Evolutionary conservation across 2,329 filamentous ascomycete genomes (phyloP), one percentile per base, ranked within the genome.

Genomic region (Exophiala xenobiotica): DNA sequence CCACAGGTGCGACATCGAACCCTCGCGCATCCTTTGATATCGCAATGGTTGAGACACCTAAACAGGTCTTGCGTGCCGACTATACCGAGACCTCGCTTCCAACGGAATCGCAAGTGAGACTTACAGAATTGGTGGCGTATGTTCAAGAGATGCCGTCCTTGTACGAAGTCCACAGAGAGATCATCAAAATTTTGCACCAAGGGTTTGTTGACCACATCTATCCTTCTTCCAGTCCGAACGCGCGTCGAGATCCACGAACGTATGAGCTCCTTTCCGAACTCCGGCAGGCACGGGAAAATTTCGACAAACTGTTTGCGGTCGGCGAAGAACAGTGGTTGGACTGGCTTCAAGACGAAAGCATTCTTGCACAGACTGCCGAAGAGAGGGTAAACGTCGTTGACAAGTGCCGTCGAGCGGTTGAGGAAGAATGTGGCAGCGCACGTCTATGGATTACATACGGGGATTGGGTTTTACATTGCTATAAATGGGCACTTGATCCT

Each of bases 251-350:
- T 40, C 73, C 73, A 1, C 68, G 66, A 27, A 64, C 65, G 4
- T 77, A 76, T 53, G 74, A 76, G 51, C 64, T 76, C 4, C 67
- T 77, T 6, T 68, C 67, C 42, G 74, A 77, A 53, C 64, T 77
- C 55, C 67, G 73, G 29, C 70, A 65, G 18, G 74, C 74, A 3
- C 76, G 81, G 51, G 76, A 80, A 60, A 75, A 77, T 47, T 82
- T 85, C 77, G 78, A 81, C 59, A 76, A 78, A 46, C 75, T 81
- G 16, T 85, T 84, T 60, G 78, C 82, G 2, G 76, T 85, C 53
- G 82, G 82, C 1, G 82, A 85, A 63, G 75, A 79, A 35, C 70
- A 84, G 44, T 86, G 81, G 81, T 69, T 76, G 3, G 80, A 83
- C 53, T 83, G 82, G 74, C 77, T 86, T 37, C 74, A 80, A 56